Conservation (phyloP, 2,329 filamentous ascomycete genomes). For the Onygenales sp. region DNA sequence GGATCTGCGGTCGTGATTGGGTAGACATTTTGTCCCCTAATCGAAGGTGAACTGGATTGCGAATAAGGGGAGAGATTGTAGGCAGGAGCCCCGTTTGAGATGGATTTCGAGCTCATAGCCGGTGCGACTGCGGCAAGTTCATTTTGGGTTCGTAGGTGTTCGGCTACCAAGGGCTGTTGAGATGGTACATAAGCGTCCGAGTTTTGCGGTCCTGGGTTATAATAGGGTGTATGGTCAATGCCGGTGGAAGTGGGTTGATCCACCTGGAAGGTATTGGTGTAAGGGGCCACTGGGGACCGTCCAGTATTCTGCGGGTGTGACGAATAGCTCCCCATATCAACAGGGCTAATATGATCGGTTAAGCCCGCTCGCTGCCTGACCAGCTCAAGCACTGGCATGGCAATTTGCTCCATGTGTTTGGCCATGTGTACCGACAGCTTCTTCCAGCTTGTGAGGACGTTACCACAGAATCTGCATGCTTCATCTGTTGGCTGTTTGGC, state of each 20-base stretch:
- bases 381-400: constrained; percentile 61
- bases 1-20: neutral
- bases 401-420: constrained; percentile 89
- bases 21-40: constrained; percentile 1
- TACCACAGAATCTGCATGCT: constrained; percentile 79
- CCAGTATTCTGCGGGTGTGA: neutral
- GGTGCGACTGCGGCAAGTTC: neutral
- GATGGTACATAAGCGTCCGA: constrained; percentile 3
- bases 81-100: neutral
- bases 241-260: neutral
- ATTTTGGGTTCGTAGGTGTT: constrained; percentile 5
- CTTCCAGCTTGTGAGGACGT: constrained; percentile 75
- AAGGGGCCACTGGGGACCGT: neutral
- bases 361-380: constrained; percentile 34
- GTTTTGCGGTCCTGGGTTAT: neutral
- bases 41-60: constrained; percentile 3
- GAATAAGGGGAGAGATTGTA: constrained; percentile 3
- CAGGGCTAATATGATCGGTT: constrained; percentile 27
- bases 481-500: constrained; percentile 58
- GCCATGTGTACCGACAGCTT: constrained; percentile 88
- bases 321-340: constrained; percentile 1
- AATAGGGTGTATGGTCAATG: neutral
- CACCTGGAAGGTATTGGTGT: neutral
- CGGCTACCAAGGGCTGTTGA: neutral
- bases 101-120: neutral